Base-by-base conservation (phyloP, 805 yeast genomes). In the Saturnispora sanitii region DNA sequence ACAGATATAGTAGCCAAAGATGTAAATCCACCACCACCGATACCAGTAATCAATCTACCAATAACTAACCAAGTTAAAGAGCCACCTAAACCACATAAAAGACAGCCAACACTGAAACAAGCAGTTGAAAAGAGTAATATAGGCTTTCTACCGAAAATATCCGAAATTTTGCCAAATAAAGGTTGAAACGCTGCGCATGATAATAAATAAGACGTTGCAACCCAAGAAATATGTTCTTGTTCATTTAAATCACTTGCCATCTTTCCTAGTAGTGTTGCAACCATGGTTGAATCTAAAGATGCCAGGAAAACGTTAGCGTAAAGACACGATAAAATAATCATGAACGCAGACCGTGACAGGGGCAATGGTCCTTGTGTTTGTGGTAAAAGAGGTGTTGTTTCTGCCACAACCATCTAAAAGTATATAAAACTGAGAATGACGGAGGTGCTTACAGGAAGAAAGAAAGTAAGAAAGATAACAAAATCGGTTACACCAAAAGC, bases 11-110 rank as follows among this genome's bases (percentile, higher is more conserved):
- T 79, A 15, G 84, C 73, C 49, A 85, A 63, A 0, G 88, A 70
- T 38, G 79, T 75, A 53, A 86, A 72, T 1, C 95, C 95, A 5
- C 94, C 92, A 9, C 92, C 95, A 19, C 95, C 95, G 42, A 82
- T 71, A 16, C 96, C 96, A 20, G 94, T 78, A 38, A 86, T 66
- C 45, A 84, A 75, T 51, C 85, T 65, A 4, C 82, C 82, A 22
- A 72, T 45, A 51, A 72, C 53, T 58, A 75, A 58, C 54, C 60
- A n/a, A 66, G 65, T 27, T 51, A 68, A 50, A 59, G 67, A 41
- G 56, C 56, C 23, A 48, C 59, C 72, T 2, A 66, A 28, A 7
- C 69, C 69, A 50, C 71, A 71, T 31, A 70, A 51, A 0, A 54
- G 45, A 35, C 70, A 61, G 41, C 77, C 74, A 22, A 63, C 37